Base-by-base conservation (phyloP, 768 basidiomycete species). In the Myochromella boudieri region DNA sequence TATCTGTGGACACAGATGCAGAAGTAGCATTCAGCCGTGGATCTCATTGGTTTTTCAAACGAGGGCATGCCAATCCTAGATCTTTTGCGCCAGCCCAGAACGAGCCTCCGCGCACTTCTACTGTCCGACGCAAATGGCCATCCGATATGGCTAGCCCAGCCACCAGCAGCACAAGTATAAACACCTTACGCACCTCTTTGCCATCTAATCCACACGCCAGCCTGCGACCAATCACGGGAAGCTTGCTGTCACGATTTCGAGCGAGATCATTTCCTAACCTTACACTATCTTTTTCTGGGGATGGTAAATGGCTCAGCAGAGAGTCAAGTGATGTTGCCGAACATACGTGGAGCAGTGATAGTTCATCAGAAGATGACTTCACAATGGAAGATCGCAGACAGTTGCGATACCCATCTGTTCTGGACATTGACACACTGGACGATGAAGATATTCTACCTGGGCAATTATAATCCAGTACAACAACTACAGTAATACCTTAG, bases 1-100 rank as follows among this genome's bases (percentile, higher is more conserved):
- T 90, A 27, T 80, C 90, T 7, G 73, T 87, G 44, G 91, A 93
- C 56, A 85, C 88, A 0, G 91, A 95, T 59, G 80, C 80, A 0
- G 91, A 93, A 64, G 73, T 70, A 4, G 85, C 85, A 1, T 88
- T 88, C 58, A 66, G 71, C 28, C 77, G 76, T 42, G 77, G 78
- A 2, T 77, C 80, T 15, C 67, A 70, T 22, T 75, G 77, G 68
- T 79, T 79, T 46, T 81, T 77, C 55, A 76, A 71, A 51, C 77
- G 78, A 33, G 74, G 72, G 8, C 74, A 74, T 25, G 60, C 66
- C 20, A 59, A 63, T 24, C 60, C 63, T 22, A n/a, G n/a, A n/a
- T 57, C 66, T 22, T 52, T 60, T 31, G 63, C 68, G 12, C 60
- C 65, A 1, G 63, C 57, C 15, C 44, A 29, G 53, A 56, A 38